phyloP scores from a whole-genome alignment of 1,139 yeast genomes.

The Candida tunisiensis region DNA sequence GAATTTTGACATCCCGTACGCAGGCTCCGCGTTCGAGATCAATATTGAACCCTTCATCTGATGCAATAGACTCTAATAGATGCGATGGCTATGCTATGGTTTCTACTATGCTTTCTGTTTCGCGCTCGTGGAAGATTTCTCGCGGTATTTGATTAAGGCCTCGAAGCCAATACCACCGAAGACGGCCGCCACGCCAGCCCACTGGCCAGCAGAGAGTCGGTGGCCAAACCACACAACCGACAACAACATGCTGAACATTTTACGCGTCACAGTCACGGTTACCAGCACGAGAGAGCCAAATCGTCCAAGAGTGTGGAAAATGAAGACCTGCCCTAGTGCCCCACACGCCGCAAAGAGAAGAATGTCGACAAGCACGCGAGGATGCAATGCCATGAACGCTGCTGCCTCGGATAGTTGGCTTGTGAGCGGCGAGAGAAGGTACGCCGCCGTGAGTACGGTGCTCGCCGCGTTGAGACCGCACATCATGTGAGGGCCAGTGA shows the following conservation, averaged over 20 bases:
- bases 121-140: not conserved
- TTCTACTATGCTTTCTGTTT: not conserved
- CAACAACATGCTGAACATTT: slow-evolving; percentile 86
- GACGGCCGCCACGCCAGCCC: slow-evolving; percentile 65
- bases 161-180: slow-evolving; percentile 70
- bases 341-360: slow-evolving; percentile 63
- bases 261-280: slow-evolving; percentile 89
- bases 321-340: slow-evolving; percentile 82
- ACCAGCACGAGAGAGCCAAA: slow-evolving; percentile 76
- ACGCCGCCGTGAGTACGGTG: slow-evolving; percentile 21
- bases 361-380: slow-evolving; percentile 40
- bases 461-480: slow-evolving; percentile 54
- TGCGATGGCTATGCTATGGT: not conserved
- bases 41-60: slow-evolving; percentile 73
- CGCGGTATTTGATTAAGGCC: slow-evolving; percentile 19
- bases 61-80: slow-evolving; percentile 3
- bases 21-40: slow-evolving; percentile 79
- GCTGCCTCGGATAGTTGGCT: slow-evolving; percentile 34
- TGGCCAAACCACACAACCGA: slow-evolving; percentile 83
- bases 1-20: slow-evolving; percentile 75
- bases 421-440: slow-evolving; percentile 24
- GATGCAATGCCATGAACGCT: slow-evolving; percentile 30
- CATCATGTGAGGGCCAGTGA: slow-evolving; percentile 82
- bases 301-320: slow-evolving; percentile 64
- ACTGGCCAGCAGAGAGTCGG: slow-evolving; percentile 40